phyloP scores from a whole-genome alignment of 1,139 yeast genomes.

The Scheffersomyces quercinus region DNA sequence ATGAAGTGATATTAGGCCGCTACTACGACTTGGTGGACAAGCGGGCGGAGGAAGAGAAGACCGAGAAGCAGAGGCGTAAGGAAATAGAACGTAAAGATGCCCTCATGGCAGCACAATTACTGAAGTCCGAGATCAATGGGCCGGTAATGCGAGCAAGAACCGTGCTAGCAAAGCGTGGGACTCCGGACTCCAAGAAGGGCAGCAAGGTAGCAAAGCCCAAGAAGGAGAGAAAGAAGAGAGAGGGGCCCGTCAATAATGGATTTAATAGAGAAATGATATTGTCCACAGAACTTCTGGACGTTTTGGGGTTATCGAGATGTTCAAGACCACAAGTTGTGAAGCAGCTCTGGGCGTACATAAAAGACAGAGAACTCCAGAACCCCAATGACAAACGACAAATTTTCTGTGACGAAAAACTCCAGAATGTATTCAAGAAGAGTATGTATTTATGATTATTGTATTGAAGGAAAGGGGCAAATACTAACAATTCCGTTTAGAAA shows the following conservation, averaged over 20 bases:
- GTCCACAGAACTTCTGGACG: slow-evolving; percentile 50
- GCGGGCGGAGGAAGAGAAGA: slow-evolving; percentile 28
- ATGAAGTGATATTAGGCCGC: slow-evolving; percentile 60
- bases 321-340: slow-evolving; percentile 76
- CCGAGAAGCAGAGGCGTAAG: slow-evolving; percentile 26
- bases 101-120: slow-evolving; percentile 47
- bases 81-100: slow-evolving; percentile 44
- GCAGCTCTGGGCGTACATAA: slow-evolving; percentile 72
- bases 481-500: slow-evolving; percentile 29
- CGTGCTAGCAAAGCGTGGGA: slow-evolving; percentile 4
- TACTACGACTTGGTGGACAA: slow-evolving; percentile 51
- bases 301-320: slow-evolving; percentile 41
- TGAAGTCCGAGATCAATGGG: slow-evolving; percentile 31
- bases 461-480: slow-evolving; percentile 5
- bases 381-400: slow-evolving; percentile 69
- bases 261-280: slow-evolving; percentile 44
- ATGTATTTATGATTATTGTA: slow-evolving; percentile 13
- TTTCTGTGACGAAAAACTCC: slow-evolving; percentile 64
- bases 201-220: slow-evolving; percentile 4
- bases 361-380: slow-evolving; percentile 62
- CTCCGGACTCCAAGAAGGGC: slow-evolving; percentile 2
- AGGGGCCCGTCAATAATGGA: slow-evolving; percentile 21
- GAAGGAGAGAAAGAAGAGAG: slow-evolving; percentile 7
- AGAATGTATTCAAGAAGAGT: slow-evolving; percentile 56
- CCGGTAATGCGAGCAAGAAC: slow-evolving; percentile 20